A percentile compares a stretch with the other conserved stretches of the same genome.
Evolutionary conservation across 2,329 filamentous ascomycete species (phyloP).

Genomic region (Fusarium circinatum): DNA sequence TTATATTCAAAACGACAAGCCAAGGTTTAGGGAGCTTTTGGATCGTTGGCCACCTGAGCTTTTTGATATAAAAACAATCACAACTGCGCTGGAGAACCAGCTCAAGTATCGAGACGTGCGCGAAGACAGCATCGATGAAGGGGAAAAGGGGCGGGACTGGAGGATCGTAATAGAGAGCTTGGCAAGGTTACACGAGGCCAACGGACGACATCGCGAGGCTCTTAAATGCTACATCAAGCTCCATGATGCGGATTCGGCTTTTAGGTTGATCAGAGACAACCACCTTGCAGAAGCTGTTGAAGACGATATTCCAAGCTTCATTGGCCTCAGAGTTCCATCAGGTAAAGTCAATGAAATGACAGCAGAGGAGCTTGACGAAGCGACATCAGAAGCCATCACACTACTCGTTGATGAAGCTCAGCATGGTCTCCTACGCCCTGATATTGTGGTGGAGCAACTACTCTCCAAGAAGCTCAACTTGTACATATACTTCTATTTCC

Average conservation of each 20-base stretch:
- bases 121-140: slow-evolving; percentile 80
- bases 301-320: slow-evolving; percentile 90
- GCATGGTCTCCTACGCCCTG: slow-evolving; percentile 83
- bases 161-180: slow-evolving; percentile 87
- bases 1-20: slow-evolving; percentile 83
- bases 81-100: slow-evolving; percentile 83
- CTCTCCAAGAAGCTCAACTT: slow-evolving; percentile 72
- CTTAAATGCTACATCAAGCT: slow-evolving; percentile 88
- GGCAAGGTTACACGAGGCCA: slow-evolving; percentile 84
- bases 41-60: slow-evolving; percentile 86
- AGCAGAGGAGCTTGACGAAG: slow-evolving; percentile 77
- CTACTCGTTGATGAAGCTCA: slow-evolving; percentile 91
- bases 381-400: slow-evolving; percentile 84
- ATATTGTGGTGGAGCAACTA: slow-evolving; percentile 82
- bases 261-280: slow-evolving; percentile 85
- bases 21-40: slow-evolving; percentile 79
- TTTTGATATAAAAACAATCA: slow-evolving; percentile 81
- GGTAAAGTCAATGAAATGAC: slow-evolving; percentile 74
- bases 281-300: slow-evolving; percentile 89
- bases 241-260: slow-evolving; percentile 90
- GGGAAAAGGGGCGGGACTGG: slow-evolving; percentile 83
- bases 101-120: slow-evolving; percentile 79
- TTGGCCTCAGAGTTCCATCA: slow-evolving; percentile 84
- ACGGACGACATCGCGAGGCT: slow-evolving; percentile 83
- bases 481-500: slow-evolving; percentile 93